phyloP scores from a whole-genome alignment of 2,329 filamentous ascomycete species.

The Westerdykella aurantiaca region DNA sequence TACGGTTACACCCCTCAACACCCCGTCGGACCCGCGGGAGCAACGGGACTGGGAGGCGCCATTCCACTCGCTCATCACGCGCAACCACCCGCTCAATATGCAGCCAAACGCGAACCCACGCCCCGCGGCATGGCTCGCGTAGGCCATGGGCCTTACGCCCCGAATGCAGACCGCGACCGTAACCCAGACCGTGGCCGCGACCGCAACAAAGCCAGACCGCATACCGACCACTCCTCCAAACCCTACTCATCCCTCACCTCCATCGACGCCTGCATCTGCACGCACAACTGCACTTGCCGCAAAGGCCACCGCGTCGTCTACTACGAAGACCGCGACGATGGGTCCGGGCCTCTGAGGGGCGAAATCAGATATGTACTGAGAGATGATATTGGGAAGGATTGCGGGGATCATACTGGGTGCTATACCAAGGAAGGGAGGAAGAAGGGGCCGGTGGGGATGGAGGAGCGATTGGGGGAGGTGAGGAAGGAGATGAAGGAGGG shows the following conservation, averaged over 20 bases:
- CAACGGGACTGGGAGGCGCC: background rate
- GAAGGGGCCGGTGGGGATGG: conserved; percentile 4
- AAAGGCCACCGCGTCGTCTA: conserved; percentile 26
- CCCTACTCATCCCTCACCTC: conserved; percentile 5
- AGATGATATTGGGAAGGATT: conserved; percentile 22
- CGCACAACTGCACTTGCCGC: conserved; percentile 22
- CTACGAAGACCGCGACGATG: conserved; percentile 2
- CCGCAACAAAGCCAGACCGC: conserved; percentile 15
- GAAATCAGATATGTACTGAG: conserved; percentile 25
- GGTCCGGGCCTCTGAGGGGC: conserved; percentile 7
- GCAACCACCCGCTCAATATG: background rate
- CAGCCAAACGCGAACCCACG: conserved; percentile 9
- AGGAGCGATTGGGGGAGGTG: conserved; percentile 2
- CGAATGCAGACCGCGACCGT: conserved; percentile 10
- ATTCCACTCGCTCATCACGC: background rate
- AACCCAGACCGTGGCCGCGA: conserved; percentile 10
- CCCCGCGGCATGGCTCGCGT: conserved; percentile 2
- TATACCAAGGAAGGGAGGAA: background rate
- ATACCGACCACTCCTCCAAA: background rate
- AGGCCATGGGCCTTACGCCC: conserved; percentile 4
- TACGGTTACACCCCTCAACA: background rate
- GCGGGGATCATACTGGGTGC: conserved; percentile 19
- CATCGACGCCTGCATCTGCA: conserved; percentile 28
- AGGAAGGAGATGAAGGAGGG: conserved; percentile 1
- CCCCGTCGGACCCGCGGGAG: background rate